A percentile compares a stretch with the other conserved stretches of the same genome.
Conservation (phyloP, 1,139 yeast species). For the Yamadazyma buinensis region DNA sequence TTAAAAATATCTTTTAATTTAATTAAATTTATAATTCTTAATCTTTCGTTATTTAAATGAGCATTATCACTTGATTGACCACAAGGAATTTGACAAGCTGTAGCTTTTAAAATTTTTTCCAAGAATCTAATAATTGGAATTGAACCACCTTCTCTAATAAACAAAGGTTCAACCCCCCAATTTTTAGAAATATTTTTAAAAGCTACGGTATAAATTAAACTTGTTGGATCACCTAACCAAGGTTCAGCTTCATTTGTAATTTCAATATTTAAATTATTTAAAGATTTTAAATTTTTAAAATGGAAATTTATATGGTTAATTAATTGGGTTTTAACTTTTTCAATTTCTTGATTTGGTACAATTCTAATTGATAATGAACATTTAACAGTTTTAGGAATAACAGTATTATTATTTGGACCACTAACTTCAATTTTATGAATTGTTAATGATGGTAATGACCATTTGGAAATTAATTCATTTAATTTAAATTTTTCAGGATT, state of each 20-base stretch:
- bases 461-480: slow-evolving; percentile 67
- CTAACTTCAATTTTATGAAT: slow-evolving; percentile 83
- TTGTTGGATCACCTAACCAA: slow-evolving; percentile 87
- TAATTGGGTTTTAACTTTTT: slow-evolving; percentile 50
- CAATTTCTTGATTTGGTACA: slow-evolving; percentile 82
- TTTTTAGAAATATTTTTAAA: slow-evolving; percentile 54
- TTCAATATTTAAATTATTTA: slow-evolving; percentile 55
- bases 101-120: slow-evolving; percentile 78
- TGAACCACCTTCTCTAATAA: slow-evolving; percentile 94
- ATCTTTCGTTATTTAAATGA: slow-evolving; percentile 82
- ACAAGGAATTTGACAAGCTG: slow-evolving; percentile 94
- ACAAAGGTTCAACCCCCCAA: slow-evolving; percentile 73
- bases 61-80: slow-evolving; percentile 96
- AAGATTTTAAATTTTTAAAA: slow-evolving; percentile 42
- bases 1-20: slow-evolving; percentile 66
- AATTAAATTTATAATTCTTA: slow-evolving; percentile 73
- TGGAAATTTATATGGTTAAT: slow-evolving; percentile 37
- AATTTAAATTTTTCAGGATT: slow-evolving; percentile 24
- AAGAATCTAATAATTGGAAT: slow-evolving; percentile 85
- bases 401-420: slow-evolving; percentile 88
- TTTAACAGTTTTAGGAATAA: slow-evolving; percentile 77
- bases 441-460: slow-evolving; percentile 90
- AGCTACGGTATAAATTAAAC: slow-evolving; percentile 65
- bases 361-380: slow-evolving; percentile 80
- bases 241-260: slow-evolving; percentile 89